Percentiles rank a stretch among this genome's conserved stretches.
Evolutionary conservation across 805 yeast genomes (phyloP).

Genomic region (Candida manassasensis): DNA sequence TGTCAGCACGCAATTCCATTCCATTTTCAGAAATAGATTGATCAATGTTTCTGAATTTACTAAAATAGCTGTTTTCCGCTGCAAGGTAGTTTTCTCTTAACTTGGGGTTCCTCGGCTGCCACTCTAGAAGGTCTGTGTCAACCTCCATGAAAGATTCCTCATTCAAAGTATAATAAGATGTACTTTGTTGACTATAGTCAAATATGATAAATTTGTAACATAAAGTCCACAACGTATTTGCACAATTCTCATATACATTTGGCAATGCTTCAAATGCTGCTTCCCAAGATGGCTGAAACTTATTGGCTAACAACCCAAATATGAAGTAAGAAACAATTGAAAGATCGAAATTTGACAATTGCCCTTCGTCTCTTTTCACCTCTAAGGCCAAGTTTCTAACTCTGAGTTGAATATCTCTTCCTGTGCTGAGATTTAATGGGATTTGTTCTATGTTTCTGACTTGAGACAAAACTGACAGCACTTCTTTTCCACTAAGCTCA

Average conservation of each 20-base stretch:
- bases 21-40: constrained; percentile 36
- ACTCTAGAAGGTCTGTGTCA: constrained; percentile 17
- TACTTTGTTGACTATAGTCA: constrained; percentile 17
- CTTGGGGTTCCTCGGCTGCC: constrained; percentile 45
- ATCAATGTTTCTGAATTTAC: constrained; percentile 27
- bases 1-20: constrained; percentile 30
- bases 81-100: constrained; percentile 37
- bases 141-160: constrained; percentile 6
- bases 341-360: constrained; percentile 15
- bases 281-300: constrained; percentile 83
- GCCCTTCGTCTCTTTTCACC: constrained; percentile 20
- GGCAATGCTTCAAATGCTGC: constrained; percentile 63
- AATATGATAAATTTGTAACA: constrained; percentile 31
- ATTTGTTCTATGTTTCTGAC: constrained; percentile 63
- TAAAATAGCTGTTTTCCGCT: constrained; percentile 17
- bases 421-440: constrained; percentile 63
- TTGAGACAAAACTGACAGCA: constrained; percentile 42
- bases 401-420: constrained; percentile 71
- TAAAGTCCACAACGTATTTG: constrained; percentile 52
- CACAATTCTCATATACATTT: constrained; percentile 25
- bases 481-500: constrained; percentile 15
- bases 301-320: constrained; percentile 64
- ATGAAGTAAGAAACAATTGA: constrained; percentile 30
- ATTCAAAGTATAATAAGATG: constrained; percentile 7
- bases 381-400: constrained; percentile 53